phyloP scores from a whole-genome alignment of 2,329 filamentous ascomycete species.

The Davidsoniella neocaledoniae region DNA sequence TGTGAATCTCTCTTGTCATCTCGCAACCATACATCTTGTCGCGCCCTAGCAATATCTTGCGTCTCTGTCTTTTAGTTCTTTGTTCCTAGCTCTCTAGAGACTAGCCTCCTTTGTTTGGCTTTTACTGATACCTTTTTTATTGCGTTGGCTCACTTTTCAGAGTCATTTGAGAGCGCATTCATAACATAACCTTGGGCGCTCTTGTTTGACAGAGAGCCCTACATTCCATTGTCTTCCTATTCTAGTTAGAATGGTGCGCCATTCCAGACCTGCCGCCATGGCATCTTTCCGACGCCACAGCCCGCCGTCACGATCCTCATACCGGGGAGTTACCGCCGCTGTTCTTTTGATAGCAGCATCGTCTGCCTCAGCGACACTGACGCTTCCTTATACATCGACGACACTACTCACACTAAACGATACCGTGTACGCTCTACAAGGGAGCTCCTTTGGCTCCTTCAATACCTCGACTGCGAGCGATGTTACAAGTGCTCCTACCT shows the following conservation, averaged over 20 bases:
- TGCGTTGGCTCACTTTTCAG: neutral
- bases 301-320: neutral
- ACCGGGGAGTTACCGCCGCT: neutral
- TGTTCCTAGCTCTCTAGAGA: too few relatives aligned
- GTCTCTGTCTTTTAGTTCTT: too few relatives aligned
- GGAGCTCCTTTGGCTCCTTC: slow-evolving; percentile 29
- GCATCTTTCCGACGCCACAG: neutral
- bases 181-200: too few relatives aligned
- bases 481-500: slow-evolving; percentile 30
- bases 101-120: neutral
- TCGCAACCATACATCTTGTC: neutral
- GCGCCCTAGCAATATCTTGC: neutral
- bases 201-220: neutral
- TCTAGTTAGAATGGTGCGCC: neutral
- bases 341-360: neutral
- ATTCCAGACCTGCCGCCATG: neutral
- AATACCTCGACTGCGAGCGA: slow-evolving; percentile 39
- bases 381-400: slow-evolving; percentile 9
- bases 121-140: neutral
- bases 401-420: slow-evolving; percentile 18
- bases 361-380: slow-evolving; percentile 1
- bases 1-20: neutral
- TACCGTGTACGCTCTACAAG: slow-evolving; percentile 50
- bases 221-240: neutral
- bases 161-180: too few relatives aligned